Evolutionary conservation across 2,329 filamentous ascomycete species (phyloP), one percentile per base, ranked within the genome.

Genomic region (Chalaropsis ovoidea): DNA sequence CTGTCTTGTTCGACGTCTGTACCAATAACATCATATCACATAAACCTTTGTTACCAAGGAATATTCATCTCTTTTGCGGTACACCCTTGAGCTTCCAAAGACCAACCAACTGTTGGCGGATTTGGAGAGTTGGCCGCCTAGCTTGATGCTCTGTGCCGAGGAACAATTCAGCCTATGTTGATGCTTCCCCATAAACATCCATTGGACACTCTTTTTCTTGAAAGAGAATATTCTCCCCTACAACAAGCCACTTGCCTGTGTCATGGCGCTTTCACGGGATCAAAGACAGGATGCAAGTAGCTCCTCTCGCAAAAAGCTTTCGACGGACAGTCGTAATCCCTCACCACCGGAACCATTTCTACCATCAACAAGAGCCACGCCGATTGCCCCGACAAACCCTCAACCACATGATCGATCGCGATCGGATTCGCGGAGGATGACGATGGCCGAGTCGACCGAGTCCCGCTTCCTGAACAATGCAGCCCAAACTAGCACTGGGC

Each of bases 401-500:
- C 45, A 61, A 43, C 63, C 61, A 54, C 63, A 64, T n/a, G 63
- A 65, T 52, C 63, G 66, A 24, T 65, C 66, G 39, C 60, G 63
- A 49, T 61, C 63, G 13, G 66, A 67, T 15, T 41, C 43, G n/a
- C 63, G 63, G 19, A 61, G 49, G 27, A 65, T 63, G 47, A 52
- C 47, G 2, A 47, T 62, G 24, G 27, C 24, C 3, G 58, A 43
- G 19, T 52, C 45, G 13, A 54, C 45, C 10, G 41, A 58, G 56
- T 56, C 70, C 72, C 45, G 62, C 19, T 22, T 56, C 3, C 31
- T 62, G 10, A 62, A 27, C 39, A 65, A 15, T 27, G 27, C n/a
- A 17, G 43, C 39, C 42, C 47, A 61, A n/a, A 61, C 60, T 31
- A 67, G 66, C n/a, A 67, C 60, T 17, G 63, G 66, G 7, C 61